These are phyloP conservation scores for Metarhizium rileyi DNA, from an alignment of 2,329 filamentous ascomycete genomes.

Conservation along the genomic window DNA sequence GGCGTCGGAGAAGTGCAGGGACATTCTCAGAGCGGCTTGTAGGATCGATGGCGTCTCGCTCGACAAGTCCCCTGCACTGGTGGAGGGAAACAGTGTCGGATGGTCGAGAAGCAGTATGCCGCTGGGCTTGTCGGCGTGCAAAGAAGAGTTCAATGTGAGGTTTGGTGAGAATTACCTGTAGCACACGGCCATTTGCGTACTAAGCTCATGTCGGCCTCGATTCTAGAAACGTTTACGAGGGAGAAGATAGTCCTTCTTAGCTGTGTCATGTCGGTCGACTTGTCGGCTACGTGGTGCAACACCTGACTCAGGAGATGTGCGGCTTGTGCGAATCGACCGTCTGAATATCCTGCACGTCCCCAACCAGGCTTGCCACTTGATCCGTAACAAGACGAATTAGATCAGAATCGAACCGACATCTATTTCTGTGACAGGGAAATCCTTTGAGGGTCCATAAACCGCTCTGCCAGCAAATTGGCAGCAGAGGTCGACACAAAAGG, in stretches of 20 bases:
- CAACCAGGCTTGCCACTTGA: slow-evolving; percentile 2
- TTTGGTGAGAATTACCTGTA: slow-evolving; percentile 5
- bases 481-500: neutral
- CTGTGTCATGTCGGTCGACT: slow-evolving; percentile 4
- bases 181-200: slow-evolving; percentile 11
- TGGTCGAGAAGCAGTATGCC: neutral
- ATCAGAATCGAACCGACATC: slow-evolving; percentile 1
- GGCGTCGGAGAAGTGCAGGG: neutral
- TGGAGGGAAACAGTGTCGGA: neutral
- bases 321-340: slow-evolving; percentile 11
- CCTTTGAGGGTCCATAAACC: slow-evolving; percentile 4
- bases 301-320: slow-evolving; percentile 10
- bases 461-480: neutral
- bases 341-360: slow-evolving; percentile 7
- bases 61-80: neutral
- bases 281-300: slow-evolving; percentile 5
- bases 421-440: slow-evolving; percentile 3
- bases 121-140: neutral
- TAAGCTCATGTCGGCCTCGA: slow-evolving; percentile 9
- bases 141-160: neutral
- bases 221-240: slow-evolving; percentile 6
- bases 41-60: neutral
- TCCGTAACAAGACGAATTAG: neutral
- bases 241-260: slow-evolving; percentile 9
- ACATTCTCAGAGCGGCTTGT: neutral